Conservation (phyloP, 225 moss, liverwort and hornwort genomes). For the Physcomitrellopsis africana region DNA sequence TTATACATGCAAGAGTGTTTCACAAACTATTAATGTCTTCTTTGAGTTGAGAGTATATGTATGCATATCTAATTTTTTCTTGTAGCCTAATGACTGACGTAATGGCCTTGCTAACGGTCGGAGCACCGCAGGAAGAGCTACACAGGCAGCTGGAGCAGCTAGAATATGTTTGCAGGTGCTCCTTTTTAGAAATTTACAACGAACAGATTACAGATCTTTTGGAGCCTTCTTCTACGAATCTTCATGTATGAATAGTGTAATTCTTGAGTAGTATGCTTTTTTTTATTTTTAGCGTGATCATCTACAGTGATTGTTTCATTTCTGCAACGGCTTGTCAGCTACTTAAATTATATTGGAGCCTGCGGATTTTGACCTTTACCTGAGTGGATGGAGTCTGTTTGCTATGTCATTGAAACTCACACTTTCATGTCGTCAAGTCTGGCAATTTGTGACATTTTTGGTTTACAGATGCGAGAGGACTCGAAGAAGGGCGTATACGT, state of each 20-base stretch:
- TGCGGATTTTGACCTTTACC: too few relatives aligned
- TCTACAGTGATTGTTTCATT: too few relatives aligned
- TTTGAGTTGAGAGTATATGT: too few relatives aligned
- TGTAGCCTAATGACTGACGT: too few relatives aligned
- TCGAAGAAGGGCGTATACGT: constrained; percentile 56
- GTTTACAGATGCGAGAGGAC: constrained; percentile 54
- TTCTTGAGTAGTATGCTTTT: not conserved
- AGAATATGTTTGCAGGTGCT: constrained; percentile 52
- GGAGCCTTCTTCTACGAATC: constrained; percentile 49
- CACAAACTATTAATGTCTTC: not conserved
- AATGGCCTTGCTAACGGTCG: not conserved
- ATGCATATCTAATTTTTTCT: too few relatives aligned
- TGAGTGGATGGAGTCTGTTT: too few relatives aligned
- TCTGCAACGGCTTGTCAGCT: too few relatives aligned
- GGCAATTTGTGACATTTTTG: not conserved
- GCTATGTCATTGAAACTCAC: too few relatives aligned
- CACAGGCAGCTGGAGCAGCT: constrained; percentile 53
- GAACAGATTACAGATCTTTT: constrained; percentile 57
- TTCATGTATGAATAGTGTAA: constrained; percentile 33
- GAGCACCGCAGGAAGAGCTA: constrained; percentile 47
- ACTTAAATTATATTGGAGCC: too few relatives aligned
- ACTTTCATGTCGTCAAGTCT: too few relatives aligned
- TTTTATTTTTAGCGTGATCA: too few relatives aligned
- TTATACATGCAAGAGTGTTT: not conserved
- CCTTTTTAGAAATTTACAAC: constrained; percentile 52